Percentiles rank a stretch among this genome's conserved stretches.
These are phyloP conservation scores for Wickerhamomyces xylosicus DNA, from an alignment of 805 yeast genomes.

Conservation along the genomic window DNA sequence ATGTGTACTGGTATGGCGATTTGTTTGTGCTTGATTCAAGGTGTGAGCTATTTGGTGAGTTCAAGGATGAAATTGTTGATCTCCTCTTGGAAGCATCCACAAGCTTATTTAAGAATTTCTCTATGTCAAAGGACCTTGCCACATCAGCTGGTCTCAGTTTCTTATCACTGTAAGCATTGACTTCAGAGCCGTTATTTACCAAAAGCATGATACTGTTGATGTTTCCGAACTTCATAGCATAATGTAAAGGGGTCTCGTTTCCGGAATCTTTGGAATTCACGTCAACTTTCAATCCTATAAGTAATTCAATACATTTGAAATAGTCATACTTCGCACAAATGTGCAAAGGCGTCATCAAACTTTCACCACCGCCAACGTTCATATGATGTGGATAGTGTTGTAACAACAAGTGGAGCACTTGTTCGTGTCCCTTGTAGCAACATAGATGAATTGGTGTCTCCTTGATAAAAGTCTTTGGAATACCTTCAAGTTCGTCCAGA, in stretches of 20 bases:
- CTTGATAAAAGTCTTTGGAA: constrained; percentile 40
- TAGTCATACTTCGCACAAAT: constrained; percentile 52
- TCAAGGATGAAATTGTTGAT: background rate
- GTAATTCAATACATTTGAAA: constrained; percentile 50
- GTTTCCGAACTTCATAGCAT: constrained; percentile 67
- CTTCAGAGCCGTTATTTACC: constrained; percentile 38
- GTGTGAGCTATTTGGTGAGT: background rate
- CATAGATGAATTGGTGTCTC: constrained; percentile 68
- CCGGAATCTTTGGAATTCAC: constrained; percentile 58
- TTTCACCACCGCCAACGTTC: constrained; percentile 31
- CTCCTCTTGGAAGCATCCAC: constrained; percentile 2
- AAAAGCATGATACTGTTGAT: constrained; percentile 44
- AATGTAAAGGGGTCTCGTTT: constrained; percentile 79
- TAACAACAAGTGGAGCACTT: constrained; percentile 62
- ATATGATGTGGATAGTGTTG: constrained; percentile 50
- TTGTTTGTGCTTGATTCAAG: constrained; percentile 1
- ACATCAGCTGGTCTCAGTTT: constrained; percentile 62
- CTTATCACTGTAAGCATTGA: constrained; percentile 36
- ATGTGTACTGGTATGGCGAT: constrained; percentile 1
- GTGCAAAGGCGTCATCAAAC: constrained; percentile 58
- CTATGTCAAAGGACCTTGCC: constrained; percentile 42
- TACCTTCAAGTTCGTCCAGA: constrained; percentile 34
- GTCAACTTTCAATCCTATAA: constrained; percentile 71
- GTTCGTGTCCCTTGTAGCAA: constrained; percentile 51
- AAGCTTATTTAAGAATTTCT: constrained; percentile 25